A percentile compares a stretch with the other conserved stretches of the same genome.
Conservation (phyloP, 352 stramenopile genomes). For the Globisporangium takayamanum region DNA sequence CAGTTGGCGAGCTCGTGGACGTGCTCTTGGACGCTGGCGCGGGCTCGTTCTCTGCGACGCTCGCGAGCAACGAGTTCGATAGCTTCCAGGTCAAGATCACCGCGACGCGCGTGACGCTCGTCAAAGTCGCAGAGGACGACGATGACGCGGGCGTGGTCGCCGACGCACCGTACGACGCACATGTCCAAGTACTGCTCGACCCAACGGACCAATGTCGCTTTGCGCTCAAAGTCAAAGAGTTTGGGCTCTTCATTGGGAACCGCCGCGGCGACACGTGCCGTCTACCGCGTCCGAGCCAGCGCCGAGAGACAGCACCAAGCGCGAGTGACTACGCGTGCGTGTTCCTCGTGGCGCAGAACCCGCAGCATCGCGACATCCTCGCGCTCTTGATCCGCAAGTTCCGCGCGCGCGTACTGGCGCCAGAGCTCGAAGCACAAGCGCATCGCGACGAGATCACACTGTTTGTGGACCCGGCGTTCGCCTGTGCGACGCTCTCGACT, state of each 20-base stretch:
- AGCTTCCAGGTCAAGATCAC: conserved; percentile 81
- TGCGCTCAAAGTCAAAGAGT: conserved; percentile 69
- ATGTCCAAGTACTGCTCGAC: conserved; percentile 71
- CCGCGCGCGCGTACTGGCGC: conserved; percentile 35
- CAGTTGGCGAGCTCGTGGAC: conserved; percentile 62
- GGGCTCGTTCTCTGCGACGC: conserved; percentile 70
- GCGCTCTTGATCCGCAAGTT: conserved; percentile 67
- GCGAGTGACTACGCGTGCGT: conserved; percentile 49
- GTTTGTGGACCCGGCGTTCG: conserved; percentile 65
- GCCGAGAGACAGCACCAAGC: neutral
- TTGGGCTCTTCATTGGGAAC: conserved; percentile 66
- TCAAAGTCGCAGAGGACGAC: conserved; percentile 74
- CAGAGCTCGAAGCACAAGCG: conserved; percentile 50
- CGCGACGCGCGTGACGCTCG: conserved; percentile 34
- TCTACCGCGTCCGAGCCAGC: conserved; percentile 24
- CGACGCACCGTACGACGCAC: conserved; percentile 38
- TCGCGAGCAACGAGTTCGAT: conserved; percentile 72
- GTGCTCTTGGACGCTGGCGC: conserved; percentile 60
- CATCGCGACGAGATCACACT: conserved; percentile 55
- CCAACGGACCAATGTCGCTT: conserved; percentile 58
- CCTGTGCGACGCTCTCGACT: conserved; percentile 8
- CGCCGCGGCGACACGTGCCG: conserved; percentile 54
- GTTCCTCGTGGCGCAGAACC: conserved; percentile 71
- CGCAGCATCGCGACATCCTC: conserved; percentile 73
- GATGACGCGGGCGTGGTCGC: conserved; percentile 55